Base-by-base conservation (phyloP, 352 stramenopile genomes). In the Saprolegnia parasitica region DNA sequence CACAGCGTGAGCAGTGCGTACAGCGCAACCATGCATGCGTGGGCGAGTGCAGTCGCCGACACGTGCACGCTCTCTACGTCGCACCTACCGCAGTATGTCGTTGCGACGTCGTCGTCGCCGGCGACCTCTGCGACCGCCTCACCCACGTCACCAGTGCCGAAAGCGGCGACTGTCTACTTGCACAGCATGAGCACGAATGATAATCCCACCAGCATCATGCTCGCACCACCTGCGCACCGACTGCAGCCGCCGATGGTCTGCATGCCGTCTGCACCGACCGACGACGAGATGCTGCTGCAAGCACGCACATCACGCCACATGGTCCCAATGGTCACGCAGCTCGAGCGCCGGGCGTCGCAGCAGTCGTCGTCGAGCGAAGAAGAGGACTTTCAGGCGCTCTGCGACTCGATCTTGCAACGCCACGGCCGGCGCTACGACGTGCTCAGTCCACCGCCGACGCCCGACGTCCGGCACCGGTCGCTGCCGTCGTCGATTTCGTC, bases 331-430 rank as follows among this genome's bases (percentile, higher is more conserved):
- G 13, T 16, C 11, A 3, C 13, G 52, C 52, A 60, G 52, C 20
- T 35, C 52, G 35, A 60, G 35, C 20, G 46, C 15, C 45, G 39
- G 11, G 16, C 16, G 26, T 70, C 63, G 0, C 46, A 35, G 0
- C 46, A 35, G 29, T 35, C 23, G 32, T 68, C 63, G 23, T 70
- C 63, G 10, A 70, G 63, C 37, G 63, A 70, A 16, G 47, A 70
- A 29, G 46, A 70, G 42, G 63, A 49, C 39, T 70, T 70, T 57
- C 63, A 70, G 29, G 20, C 46, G 3, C 63, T 70, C 15, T 70
- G 63, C 29, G 63, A 70, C 29, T 47, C 63, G 21, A 42, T 70
- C 8, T 49, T 70, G 46, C 54, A 39, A 32, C 42, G 50, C 26
- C 11, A 60, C 11, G 35, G 52, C 13, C 24, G 52, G 13, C 24